Evolutionary conservation across 1,284 basidiomycete genomes (phyloP), one percentile per base, ranked within the genome.

Genomic region (Rugosomyces carneus): DNA sequence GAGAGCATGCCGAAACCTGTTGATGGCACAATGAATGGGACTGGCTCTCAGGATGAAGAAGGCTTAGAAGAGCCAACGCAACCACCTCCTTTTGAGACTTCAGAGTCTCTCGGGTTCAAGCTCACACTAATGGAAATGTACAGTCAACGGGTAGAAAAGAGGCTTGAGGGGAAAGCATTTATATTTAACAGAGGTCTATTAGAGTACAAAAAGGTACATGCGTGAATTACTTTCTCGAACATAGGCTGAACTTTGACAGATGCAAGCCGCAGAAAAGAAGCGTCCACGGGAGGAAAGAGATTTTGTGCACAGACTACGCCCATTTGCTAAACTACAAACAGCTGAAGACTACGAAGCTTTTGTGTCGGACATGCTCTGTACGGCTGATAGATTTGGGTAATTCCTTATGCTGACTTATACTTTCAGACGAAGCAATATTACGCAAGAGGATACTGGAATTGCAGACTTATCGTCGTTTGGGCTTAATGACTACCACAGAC

Each of bases 171-270:
- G 35, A 99, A 98, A 67, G 81, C 82, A n/a, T 68, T 98, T 49
- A 89, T 99, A 63, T 95, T 94, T 60, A 89, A 98, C 59, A 76
- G 95, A 42, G 92, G 92, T 1, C 66, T 99, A 48, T 72, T 96
- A 37, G 93, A 97, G 59, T 93, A 95, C 63, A 96, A 94, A 65
- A 90, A 91, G 80, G 93, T 93, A 55, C 48, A 68, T 56, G 18
- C 13, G 1, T 24, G 9, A 16, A 29, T 7, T 15, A 46, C n/a
- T 36, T 37, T 13, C 18, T 37, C 24, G n/a, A 41, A 29, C 19
- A 5, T 18, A 23, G 41, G 26, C 38, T 49, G 35, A 46, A 36
- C 32, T 19, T 35, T 35, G 35, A 6, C 63, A 96, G 89, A 89
- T 93, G 69, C 84, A 89, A 72, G 88, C 89, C 7, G 78, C 79